Conservation (phyloP, 2,329 filamentous ascomycete genomes). For the Ceratocystis papillata region DNA sequence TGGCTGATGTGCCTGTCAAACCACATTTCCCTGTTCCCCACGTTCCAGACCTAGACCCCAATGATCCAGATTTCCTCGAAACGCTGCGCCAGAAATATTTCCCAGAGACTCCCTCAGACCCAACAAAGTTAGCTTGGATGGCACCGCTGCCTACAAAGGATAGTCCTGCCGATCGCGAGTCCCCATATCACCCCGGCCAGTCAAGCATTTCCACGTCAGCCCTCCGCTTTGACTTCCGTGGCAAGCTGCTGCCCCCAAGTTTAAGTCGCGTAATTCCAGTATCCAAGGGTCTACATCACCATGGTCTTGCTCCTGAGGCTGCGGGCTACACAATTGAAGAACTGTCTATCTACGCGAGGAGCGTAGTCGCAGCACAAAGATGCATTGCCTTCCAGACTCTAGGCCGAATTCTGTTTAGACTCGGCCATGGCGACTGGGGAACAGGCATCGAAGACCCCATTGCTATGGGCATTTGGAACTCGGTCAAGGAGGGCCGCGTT, state of each 20-base stretch:
- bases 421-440: conserved; percentile 64
- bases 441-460: conserved; percentile 47
- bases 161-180: conserved; percentile 55
- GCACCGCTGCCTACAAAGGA: conserved; percentile 56
- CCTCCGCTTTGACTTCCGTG: conserved; percentile 81
- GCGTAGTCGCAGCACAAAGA: conserved; percentile 71
- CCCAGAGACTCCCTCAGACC: conserved; percentile 73
- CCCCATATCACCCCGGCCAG: conserved; percentile 71
- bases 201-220: conserved; percentile 60
- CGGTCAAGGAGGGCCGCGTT: conserved; percentile 64
- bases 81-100: conserved; percentile 91
- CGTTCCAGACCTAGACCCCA: conserved; percentile 65
- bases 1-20: conserved; percentile 34
- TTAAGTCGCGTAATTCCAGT: conserved; percentile 63
- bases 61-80: conserved; percentile 69
- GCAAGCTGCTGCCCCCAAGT: conserved; percentile 66
- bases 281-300: conserved; percentile 78
- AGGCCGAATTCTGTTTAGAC: conserved; percentile 69
- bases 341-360: conserved; percentile 67
- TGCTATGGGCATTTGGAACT: conserved; percentile 71
- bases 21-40: conserved; percentile 53
- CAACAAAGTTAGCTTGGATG: conserved; percentile 83
- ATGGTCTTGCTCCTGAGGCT: conserved; percentile 81
- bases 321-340: conserved; percentile 91
- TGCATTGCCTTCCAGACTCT: conserved; percentile 88